Percentiles rank a stretch among this genome's conserved stretches.
Evolutionary conservation across 176 grass and related monocot genomes (phyloP).

Genomic region (Elymus sibiricus): DNA sequence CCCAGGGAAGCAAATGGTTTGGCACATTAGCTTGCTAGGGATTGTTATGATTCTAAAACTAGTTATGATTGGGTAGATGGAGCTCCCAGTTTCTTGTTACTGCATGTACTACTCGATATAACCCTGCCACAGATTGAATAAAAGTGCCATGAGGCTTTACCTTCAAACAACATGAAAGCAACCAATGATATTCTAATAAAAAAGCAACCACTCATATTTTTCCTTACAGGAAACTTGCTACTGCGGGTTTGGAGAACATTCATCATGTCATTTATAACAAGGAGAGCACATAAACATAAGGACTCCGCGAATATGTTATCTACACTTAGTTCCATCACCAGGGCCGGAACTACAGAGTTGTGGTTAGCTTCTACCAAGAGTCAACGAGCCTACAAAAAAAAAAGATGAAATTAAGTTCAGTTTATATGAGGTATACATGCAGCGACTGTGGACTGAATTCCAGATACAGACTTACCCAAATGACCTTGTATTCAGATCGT

Average conservation of each 20-base stretch:
- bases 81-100: no score
- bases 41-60: no score
- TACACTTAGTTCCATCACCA: conserved; percentile 25
- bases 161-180: no score
- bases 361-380: conserved; percentile 30
- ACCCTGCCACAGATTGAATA: no score
- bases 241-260: background rate
- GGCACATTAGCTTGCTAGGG: no score
- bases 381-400: conserved; percentile 16
- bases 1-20: no score
- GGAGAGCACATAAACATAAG: background rate
- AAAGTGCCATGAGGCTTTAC: no score
- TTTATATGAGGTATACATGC: background rate
- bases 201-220: background rate
- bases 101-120: no score
- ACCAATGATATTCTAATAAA: no score
- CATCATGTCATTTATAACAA: background rate
- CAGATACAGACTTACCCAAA: conserved; percentile 27
- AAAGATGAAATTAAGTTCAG: background rate
- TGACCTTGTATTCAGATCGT: background rate
- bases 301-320: conserved; percentile 9
- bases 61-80: no score
- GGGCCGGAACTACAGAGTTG: conserved; percentile 14
- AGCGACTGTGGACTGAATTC: background rate
- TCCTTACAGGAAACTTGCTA: background rate